Base-by-base conservation (phyloP, 495 filamentous ascomycete genomes). In the Pyronema domesticum region DNA sequence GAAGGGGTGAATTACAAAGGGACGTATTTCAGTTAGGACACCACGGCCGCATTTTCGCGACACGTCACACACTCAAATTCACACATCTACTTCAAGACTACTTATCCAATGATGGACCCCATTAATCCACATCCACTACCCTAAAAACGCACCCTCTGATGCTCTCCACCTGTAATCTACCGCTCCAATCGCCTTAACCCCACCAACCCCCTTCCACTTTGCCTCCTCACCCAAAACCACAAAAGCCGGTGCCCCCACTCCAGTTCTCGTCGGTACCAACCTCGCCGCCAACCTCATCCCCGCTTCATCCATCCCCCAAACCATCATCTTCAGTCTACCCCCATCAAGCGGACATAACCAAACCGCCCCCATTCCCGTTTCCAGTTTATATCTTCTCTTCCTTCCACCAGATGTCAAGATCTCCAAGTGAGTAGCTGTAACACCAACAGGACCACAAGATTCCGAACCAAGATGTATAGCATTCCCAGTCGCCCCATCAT, bases 201-300 rank as follows among this genome's bases (percentile, higher is more conserved):
- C 78, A 43, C 69, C 74, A 39, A 72, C 64, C 4, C 78, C 77
- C 51, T 68, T 67, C 74, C 73, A 79, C 35, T 62, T 60, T 60
- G 71, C 71, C 30, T 60, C 66, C 33, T 64, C 58, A 45, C 71
- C 67, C 15, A 74, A 48, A 0, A 80, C 57, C 3, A 79, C 57
- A 56, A 78, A 77, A 44, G 79, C 74, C 7, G 78, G 78, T 55
- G 77, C 75, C 6, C 78, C 78, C 51, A 70, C 73, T 15, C 78
- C 78, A 35, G 77, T 79, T 54, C 77, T 59, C 53, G 73, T 70
- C 3, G 78, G 78, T 40, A 78, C 60, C 39, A 81, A 67, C 18
- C 78, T 70, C n/a, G 74, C 71, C 23, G 75, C 77, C 40, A 68
- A 67, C n/a, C 68, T 61, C 40, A 79, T 65, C 7, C 72, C 71